Conservation (phyloP, 108 stramenopile genomes). For the Cyclotella cryptica region DNA sequence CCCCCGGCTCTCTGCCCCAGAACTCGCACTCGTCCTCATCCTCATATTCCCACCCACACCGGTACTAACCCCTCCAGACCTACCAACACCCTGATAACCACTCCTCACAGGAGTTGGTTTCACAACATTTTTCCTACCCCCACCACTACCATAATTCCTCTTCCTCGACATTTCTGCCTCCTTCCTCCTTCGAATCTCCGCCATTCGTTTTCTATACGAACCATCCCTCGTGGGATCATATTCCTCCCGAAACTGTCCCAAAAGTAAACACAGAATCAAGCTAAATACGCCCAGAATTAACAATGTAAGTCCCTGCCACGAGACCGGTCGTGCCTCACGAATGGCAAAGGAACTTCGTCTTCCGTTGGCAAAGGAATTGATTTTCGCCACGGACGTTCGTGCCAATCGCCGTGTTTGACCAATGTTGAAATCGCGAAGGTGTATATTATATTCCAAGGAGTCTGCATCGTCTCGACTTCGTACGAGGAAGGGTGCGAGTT, state of each 20-base stretch:
- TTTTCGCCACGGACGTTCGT: slow-evolving; percentile 63
- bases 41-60: neutral
- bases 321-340: slow-evolving; percentile 64
- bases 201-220: slow-evolving; percentile 41
- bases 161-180: neutral
- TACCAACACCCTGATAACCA: neutral
- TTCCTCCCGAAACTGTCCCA: slow-evolving; percentile 86
- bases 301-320: slow-evolving; percentile 71
- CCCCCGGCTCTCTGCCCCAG: neutral
- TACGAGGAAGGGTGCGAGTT: slow-evolving; percentile 54
- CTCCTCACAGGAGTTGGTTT: too few species aligned
- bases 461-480: slow-evolving; percentile 8
- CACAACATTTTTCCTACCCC: neutral
- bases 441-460: slow-evolving; percentile 47
- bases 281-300: slow-evolving; percentile 77
- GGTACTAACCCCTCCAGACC: neutral
- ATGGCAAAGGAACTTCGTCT: slow-evolving; percentile 67
- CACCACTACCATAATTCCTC: neutral
- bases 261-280: slow-evolving; percentile 60
- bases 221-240: slow-evolving; percentile 50
- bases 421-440: slow-evolving; percentile 72
- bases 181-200: slow-evolving; percentile 35
- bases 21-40: neutral
- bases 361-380: slow-evolving; percentile 70
- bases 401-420: slow-evolving; percentile 65